Evolutionary conservation across 2,329 filamentous ascomycete species (phyloP).

Genomic region (Colletotrichum sp.): DNA sequence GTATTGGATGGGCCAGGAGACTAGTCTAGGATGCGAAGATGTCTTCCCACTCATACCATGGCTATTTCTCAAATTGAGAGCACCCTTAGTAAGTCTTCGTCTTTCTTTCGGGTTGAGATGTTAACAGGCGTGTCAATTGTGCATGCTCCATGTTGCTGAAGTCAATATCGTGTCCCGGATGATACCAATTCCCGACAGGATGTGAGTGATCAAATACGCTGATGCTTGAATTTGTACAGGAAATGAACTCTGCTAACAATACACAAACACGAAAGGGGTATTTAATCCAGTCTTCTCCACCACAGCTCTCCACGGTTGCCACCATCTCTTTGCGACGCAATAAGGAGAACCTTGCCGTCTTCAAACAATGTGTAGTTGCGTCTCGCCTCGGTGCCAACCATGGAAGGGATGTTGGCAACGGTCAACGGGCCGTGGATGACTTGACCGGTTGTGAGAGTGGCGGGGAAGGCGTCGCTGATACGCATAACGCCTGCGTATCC

Average conservation of each 20-base stretch:
- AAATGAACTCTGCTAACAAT: background rate
- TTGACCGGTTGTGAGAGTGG: conserved; percentile 22
- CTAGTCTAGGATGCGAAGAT: background rate
- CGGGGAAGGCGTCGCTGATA: conserved; percentile 26
- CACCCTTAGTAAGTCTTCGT: background rate
- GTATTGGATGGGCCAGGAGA: background rate
- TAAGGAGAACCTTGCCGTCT: conserved; percentile 3
- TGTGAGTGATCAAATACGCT: background rate
- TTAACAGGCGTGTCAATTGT: background rate
- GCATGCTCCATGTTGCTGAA: background rate
- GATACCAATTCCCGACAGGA: background rate
- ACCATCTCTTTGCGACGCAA: conserved; percentile 14
- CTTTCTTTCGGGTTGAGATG: background rate
- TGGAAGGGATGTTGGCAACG: conserved; percentile 28
- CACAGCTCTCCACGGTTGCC: conserved; percentile 18
- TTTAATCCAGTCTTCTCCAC: conserved; percentile 21
- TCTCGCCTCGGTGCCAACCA: conserved; percentile 25
- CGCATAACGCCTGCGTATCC: conserved; percentile 29
- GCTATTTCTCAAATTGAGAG: background rate
- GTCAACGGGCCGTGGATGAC: conserved; percentile 31
- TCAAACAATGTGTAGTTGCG: conserved; percentile 26
- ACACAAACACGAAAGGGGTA: background rate
- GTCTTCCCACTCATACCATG: background rate
- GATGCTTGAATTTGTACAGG: background rate
- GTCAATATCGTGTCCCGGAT: fast-evolving